A percentile compares a stretch with the other conserved stretches of the same genome.
Evolutionary conservation across 305 asterid genomes (phyloP).

Genomic region (Fraxinus sp.): DNA sequence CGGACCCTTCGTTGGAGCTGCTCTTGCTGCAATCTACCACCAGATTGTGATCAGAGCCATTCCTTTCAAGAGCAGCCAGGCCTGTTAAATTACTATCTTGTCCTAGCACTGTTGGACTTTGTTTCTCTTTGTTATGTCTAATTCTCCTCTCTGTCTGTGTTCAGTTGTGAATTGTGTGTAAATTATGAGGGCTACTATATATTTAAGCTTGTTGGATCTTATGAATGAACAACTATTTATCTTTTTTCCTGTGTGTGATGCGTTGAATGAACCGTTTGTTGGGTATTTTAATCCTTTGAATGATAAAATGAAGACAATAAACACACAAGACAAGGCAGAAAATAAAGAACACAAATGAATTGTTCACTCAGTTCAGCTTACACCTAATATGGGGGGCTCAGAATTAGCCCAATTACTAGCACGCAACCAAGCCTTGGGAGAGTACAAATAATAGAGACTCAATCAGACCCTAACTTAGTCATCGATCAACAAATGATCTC

Average conservation of each 20-base stretch:
- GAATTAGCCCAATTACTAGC: no score
- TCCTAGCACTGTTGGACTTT: background rate
- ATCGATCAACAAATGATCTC: no score
- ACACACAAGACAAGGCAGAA: no score
- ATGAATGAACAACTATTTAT: background rate
- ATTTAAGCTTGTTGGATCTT: background rate
- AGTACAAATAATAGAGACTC: no score
- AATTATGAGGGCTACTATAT: background rate
- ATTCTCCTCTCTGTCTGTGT: background rate
- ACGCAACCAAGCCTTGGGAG: no score
- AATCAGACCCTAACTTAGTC: no score
- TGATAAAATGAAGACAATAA: no score
- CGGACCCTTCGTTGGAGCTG: slow-evolving; percentile 59
- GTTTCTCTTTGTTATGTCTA: background rate
- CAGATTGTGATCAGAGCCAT: slow-evolving; percentile 53
- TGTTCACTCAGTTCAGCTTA: no score
- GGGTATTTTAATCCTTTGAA: no score
- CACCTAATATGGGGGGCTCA: no score
- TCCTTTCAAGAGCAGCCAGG: slow-evolving; percentile 49
- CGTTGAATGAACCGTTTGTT: background rate
- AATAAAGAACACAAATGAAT: no score
- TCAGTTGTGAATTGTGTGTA: slow-evolving; percentile 1
- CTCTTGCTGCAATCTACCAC: slow-evolving; percentile 53
- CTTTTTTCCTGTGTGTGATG: background rate
- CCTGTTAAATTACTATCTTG: background rate